Base-by-base conservation (phyloP, 305 asterid species). In the Fraxinus sp. region DNA sequence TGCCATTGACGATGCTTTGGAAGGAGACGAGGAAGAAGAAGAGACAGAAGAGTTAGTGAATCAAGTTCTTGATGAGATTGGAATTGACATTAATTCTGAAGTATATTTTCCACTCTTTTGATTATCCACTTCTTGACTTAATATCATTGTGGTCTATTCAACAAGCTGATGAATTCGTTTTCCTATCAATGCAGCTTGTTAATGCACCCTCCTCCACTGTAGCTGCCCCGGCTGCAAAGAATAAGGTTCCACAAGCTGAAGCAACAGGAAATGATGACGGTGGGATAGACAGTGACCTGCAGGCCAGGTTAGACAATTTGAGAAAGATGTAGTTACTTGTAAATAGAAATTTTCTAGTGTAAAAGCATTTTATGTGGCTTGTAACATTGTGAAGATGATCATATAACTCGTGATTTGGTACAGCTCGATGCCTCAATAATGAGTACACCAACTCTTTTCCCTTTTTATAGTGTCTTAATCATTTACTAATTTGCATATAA, bases 11-110 rank as follows among this genome's bases (percentile, higher is more conserved):
- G 98, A 95, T 88, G 99, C 98, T 35, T 87, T 97, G 91, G 98
- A 94, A 94, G 99, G 99, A 75, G 99, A 97, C 33, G 98, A 95
- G 87, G 98, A 95, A 87, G 99, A 97, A 84, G 98, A 95, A 89
- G 99, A 97, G 89, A 97, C 99, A 0, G 98, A 97, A 83, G 98
- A 97, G 82, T 85, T 97, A 86, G 99, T 97, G 83, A 97, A 75
- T 86, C 98, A 95, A 88, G 99, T 97, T 86, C 99, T 97, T 37
- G 99, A 97, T 82, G 99, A 97, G 90, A 95, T 97, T 89, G 99
- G 99, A 82, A 91, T 97, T 75, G 93, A 92, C 87, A 91, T 97
- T 68, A 95, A 95, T 41, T 88, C 92, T 0, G 98, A 97, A 98
- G 99, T 97, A 95, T 41, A 22, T 79, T 83, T 59, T 3, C 26